Conservation (phyloP, 345 rosid genomes). For the Cardamine chenopodiifolia region DNA sequence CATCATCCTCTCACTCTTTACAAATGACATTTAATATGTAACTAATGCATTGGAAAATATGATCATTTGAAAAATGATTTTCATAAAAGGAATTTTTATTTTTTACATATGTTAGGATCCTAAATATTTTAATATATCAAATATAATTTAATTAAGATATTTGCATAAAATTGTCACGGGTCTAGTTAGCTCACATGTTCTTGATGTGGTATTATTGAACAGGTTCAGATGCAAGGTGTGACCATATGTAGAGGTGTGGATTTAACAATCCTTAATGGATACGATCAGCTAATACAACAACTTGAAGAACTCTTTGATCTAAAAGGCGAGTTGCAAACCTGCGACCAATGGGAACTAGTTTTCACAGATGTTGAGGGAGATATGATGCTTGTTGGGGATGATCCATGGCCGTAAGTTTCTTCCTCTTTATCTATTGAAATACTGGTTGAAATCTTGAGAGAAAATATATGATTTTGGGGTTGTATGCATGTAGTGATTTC, state of each 20-base stretch:
- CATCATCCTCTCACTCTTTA: neutral
- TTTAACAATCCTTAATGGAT: constrained; percentile 55
- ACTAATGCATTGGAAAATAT: neutral
- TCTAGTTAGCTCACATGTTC: neutral
- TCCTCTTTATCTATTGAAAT: neutral
- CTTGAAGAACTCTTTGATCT: constrained; percentile 62
- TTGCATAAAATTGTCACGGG: neutral
- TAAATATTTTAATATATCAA: neutral
- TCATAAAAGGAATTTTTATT: neutral
- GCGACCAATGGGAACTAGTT: constrained; percentile 57
- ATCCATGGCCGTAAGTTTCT: constrained; percentile 71
- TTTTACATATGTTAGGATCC: neutral
- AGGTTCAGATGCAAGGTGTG: constrained; percentile 73
- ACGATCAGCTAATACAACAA: constrained; percentile 53
- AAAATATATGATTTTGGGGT: neutral
- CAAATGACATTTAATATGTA: neutral
- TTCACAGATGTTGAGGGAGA: constrained; percentile 67
- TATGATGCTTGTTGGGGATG: constrained; percentile 76
- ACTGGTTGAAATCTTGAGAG: neutral
- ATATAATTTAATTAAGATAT: neutral
- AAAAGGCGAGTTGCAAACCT: constrained; percentile 48
- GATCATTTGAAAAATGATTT: no score
- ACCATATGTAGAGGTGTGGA: constrained; percentile 62
- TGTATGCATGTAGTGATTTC: neutral
- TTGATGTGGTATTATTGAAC: constrained; percentile 18